phyloP scores from a whole-genome alignment of 805 yeast genomes.

The Scheffersomyces stipitis region DNA sequence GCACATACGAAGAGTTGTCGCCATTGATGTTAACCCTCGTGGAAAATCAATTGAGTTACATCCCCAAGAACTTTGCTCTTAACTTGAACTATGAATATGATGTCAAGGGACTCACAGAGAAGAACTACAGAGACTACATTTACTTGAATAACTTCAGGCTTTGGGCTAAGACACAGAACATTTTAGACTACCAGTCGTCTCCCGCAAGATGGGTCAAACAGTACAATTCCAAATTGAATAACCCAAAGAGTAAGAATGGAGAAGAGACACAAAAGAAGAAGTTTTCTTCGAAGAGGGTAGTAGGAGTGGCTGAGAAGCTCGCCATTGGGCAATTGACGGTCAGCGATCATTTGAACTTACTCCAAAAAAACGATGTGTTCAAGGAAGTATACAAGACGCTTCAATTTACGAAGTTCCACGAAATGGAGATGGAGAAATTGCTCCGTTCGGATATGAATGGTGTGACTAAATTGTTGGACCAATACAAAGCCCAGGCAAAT shows the following conservation, averaged over 20 bases:
- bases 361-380: conserved; percentile 24
- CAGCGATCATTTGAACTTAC: conserved; percentile 11
- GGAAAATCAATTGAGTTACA: conserved; percentile 22
- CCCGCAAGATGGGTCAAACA: conserved; percentile 23
- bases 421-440: conserved; percentile 22
- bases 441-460: conserved; percentile 1
- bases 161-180: conserved; percentile 27
- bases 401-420: conserved; percentile 28
- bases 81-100: conserved; percentile 30
- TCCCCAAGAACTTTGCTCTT: conserved; percentile 28
- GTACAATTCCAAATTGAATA: background rate
- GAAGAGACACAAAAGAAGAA: no score
- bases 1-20: conserved; percentile 18
- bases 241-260: background rate
- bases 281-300: no score
- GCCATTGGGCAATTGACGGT: background rate
- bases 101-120: conserved; percentile 18
- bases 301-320: conserved; percentile 6
- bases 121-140: conserved; percentile 20
- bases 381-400: conserved; percentile 22
- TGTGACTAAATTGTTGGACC: background rate
- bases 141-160: conserved; percentile 32
- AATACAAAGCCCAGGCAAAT: conserved; percentile 8
- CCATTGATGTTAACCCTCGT: conserved; percentile 15
- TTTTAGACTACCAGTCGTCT: conserved; percentile 25